Evolutionary conservation across 2,329 filamentous ascomycete genomes (phyloP).

Genomic region (Rutstroemia sp.): DNA sequence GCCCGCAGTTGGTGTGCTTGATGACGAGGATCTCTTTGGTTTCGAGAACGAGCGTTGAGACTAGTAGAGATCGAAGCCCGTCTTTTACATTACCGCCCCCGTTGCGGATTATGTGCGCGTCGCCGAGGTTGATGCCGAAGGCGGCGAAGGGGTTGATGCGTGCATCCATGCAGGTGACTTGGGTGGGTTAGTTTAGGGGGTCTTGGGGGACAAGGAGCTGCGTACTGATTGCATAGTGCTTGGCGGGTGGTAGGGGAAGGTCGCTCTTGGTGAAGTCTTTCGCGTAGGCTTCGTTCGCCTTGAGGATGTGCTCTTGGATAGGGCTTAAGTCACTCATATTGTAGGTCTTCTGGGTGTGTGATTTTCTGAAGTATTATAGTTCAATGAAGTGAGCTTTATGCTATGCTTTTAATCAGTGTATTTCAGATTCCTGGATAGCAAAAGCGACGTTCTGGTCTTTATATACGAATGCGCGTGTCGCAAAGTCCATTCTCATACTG

Average conservation of each 20-base stretch:
- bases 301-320: constrained; percentile 46
- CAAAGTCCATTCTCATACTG: no score
- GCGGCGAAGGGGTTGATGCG: constrained; percentile 61
- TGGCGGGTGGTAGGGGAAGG: constrained; percentile 60
- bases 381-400: background rate
- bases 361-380: background rate
- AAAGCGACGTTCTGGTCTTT: background rate
- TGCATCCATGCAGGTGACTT: constrained; percentile 78
- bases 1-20: constrained; percentile 57
- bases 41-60: constrained; percentile 71
- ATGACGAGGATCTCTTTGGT: constrained; percentile 60
- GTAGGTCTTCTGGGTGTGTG: background rate
- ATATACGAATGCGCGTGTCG: no score
- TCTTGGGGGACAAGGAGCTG: constrained; percentile 13
- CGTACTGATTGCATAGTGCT: constrained; percentile 58
- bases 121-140: constrained; percentile 64
- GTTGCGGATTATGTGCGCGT: constrained; percentile 74
- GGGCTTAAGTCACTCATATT: constrained; percentile 25
- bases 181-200: constrained; percentile 9
- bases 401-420: background rate
- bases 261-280: constrained; percentile 56
- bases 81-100: constrained; percentile 61
- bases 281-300: constrained; percentile 51
- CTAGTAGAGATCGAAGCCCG: constrained; percentile 65
- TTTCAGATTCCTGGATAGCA: background rate